phyloP scores from a whole-genome alignment of 2,329 filamentous ascomycete species.

The Juglanconis oblonga region DNA sequence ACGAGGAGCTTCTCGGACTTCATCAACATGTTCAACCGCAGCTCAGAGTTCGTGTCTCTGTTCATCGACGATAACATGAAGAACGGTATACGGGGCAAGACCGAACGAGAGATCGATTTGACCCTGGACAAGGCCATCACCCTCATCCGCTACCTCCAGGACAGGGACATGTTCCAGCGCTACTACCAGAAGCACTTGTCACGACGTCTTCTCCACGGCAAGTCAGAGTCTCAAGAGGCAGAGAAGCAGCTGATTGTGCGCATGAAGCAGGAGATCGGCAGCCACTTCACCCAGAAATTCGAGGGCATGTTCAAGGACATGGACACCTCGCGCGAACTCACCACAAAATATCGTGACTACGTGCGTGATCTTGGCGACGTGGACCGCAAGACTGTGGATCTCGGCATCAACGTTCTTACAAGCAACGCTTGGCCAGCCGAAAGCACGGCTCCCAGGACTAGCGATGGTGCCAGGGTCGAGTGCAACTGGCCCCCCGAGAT shows the following conservation, averaged over 20 bases:
- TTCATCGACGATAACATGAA: constrained; percentile 98
- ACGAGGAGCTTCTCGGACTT: constrained; percentile 88
- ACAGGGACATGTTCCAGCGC: constrained; percentile 92
- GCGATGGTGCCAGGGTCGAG: constrained; percentile 42
- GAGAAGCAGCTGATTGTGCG: constrained; percentile 94
- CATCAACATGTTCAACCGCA: constrained; percentile 84
- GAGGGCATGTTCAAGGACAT: constrained; percentile 99
- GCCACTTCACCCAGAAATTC: constrained; percentile 87
- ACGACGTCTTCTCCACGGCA: constrained; percentile 80
- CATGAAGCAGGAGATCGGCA: constrained; percentile 96
- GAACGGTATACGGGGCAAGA: constrained; percentile 89
- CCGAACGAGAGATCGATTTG: constrained; percentile 78
- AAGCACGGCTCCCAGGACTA: constrained; percentile 55
- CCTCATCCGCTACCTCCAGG: constrained; percentile 80
- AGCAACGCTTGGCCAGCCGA: constrained; percentile 95
- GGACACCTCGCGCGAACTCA: constrained; percentile 80
- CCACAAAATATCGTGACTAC: constrained; percentile 70
- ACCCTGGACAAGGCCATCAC: constrained; percentile 88
- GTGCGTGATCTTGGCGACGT: constrained; percentile 50
- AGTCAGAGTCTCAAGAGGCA: constrained; percentile 85
- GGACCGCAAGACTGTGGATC: constrained; percentile 65
- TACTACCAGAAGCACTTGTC: constrained; percentile 99
- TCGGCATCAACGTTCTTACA: constrained; percentile 82
- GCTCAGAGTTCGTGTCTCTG: constrained; percentile 88
- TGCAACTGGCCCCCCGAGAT: constrained; percentile 77